A percentile compares a stretch with the other conserved stretches of the same genome.
These are phyloP conservation scores for Forsythia viridissima DNA, from an alignment of 257 asterid genomes.

Conservation along the genomic window DNA sequence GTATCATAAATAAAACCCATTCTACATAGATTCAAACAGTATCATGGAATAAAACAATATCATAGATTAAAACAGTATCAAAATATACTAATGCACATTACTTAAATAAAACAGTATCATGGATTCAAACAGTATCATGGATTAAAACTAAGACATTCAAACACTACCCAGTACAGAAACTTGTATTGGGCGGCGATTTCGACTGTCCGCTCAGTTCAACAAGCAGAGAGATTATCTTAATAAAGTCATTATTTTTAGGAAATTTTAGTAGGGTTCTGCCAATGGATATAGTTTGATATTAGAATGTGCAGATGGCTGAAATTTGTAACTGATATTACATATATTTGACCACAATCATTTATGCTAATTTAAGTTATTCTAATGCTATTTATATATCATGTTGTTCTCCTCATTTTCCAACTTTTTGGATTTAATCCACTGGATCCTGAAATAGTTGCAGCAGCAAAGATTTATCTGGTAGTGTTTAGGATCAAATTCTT, in stretches of 20 bases:
- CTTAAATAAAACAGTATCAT: too few relatives aligned
- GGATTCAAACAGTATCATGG: too few relatives aligned
- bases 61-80: too few relatives aligned
- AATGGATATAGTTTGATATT: slow-evolving; percentile 14
- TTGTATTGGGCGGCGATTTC: slow-evolving; percentile 9
- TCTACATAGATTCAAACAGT: too few relatives aligned
- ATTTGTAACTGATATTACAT: slow-evolving; percentile 24
- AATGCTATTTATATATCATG: neutral
- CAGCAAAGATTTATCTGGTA: neutral
- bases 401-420: too few relatives aligned
- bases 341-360: slow-evolving; percentile 12
- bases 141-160: too few relatives aligned
- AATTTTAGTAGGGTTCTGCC: neutral
- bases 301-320: slow-evolving; percentile 18
- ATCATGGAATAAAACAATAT: too few relatives aligned
- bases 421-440: neutral
- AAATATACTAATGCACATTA: too few relatives aligned
- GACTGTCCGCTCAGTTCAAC: neutral
- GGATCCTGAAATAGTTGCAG: neutral
- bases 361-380: neutral
- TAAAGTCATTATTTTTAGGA: neutral
- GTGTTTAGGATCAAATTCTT: neutral
- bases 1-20: too few relatives aligned
- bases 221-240: neutral
- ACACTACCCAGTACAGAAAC: neutral